Evolutionary conservation across 2,329 filamentous ascomycete species (phyloP).

Genomic region (Sporothrix inflata): DNA sequence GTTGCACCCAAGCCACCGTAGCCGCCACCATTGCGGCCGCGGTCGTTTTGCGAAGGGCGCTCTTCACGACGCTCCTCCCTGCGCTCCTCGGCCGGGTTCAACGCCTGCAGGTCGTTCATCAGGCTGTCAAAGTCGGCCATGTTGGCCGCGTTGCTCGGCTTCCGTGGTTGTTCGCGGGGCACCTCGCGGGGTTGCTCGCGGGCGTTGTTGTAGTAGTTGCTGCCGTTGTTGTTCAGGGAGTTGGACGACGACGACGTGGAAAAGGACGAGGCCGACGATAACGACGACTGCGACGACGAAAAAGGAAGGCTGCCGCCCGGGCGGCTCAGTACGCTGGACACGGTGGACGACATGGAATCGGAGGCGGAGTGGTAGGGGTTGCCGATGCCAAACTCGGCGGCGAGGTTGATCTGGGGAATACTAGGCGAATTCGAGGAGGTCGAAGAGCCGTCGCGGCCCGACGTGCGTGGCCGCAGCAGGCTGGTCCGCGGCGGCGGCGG

Average conservation of each 20-base stretch:
- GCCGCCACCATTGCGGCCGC: neutral
- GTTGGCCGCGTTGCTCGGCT: slow-evolving; percentile 45
- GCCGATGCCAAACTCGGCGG: slow-evolving; percentile 61
- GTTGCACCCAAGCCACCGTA: neutral
- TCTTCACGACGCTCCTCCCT: slow-evolving; percentile 10
- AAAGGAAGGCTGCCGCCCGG: slow-evolving; percentile 57
- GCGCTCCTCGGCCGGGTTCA: slow-evolving; percentile 38
- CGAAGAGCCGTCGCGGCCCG: slow-evolving; percentile 40
- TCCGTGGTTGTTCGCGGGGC: neutral
- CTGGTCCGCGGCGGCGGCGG: slow-evolving; percentile 58
- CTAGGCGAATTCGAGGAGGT: slow-evolving; percentile 10
- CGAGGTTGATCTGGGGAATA: slow-evolving; percentile 56
- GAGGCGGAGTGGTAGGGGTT: slow-evolving; percentile 68
- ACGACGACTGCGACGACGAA: slow-evolving; percentile 61
- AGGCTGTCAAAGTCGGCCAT: slow-evolving; percentile 54
- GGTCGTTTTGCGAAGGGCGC: slow-evolving; percentile 15
- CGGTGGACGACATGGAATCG: slow-evolving; percentile 67
- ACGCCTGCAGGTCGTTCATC: slow-evolving; percentile 61
- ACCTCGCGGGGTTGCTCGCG: neutral
- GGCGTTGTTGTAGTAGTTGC: neutral
- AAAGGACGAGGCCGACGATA: slow-evolving; percentile 42
- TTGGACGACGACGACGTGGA: slow-evolving; percentile 21
- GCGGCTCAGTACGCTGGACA: slow-evolving; percentile 59
- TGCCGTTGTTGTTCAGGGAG: slow-evolving; percentile 12
- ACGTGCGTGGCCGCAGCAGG: slow-evolving; percentile 48